Evolutionary conservation across 139 green algal species (phyloP).

Genomic region (Coelastrella sp.): DNA sequence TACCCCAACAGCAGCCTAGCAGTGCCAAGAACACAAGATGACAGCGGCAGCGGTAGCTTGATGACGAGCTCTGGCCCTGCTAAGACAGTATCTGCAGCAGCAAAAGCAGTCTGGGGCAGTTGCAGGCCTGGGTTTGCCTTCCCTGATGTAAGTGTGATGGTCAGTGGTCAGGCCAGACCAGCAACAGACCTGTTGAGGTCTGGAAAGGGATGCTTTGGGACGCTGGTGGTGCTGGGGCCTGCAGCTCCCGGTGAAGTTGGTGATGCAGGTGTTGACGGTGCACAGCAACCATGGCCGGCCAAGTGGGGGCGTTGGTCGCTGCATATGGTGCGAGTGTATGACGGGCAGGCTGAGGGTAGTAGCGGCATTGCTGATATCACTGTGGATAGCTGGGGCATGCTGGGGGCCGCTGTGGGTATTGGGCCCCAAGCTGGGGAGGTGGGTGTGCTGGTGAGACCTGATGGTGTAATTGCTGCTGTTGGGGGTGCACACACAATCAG

Average conservation of each 20-base stretch:
- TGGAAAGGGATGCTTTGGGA: neutral
- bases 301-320: neutral
- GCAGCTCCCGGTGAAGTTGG: neutral
- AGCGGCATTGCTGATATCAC: neutral
- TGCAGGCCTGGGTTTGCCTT: conserved; percentile 16
- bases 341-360: neutral
- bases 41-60: neutral
- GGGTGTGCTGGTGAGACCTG: conserved; percentile 30
- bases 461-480: conserved; percentile 20
- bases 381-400: conserved; percentile 26
- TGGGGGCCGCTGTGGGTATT: neutral
- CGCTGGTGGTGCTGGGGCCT: neutral
- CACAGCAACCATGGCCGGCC: neutral
- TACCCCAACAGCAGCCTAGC: conserved; percentile 27
- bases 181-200: neutral
- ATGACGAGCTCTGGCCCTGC: neutral
- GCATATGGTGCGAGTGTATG: neutral
- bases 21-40: neutral
- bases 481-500: neutral
- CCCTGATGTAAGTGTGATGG: neutral
- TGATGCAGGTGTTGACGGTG: neutral
- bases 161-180: neutral
- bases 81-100: neutral
- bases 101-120: neutral
- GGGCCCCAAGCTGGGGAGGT: neutral